These are phyloP conservation scores for Verticillium alfalfae DNA, from an alignment of 2,329 filamentous ascomycete genomes.

Conservation along the genomic window DNA sequence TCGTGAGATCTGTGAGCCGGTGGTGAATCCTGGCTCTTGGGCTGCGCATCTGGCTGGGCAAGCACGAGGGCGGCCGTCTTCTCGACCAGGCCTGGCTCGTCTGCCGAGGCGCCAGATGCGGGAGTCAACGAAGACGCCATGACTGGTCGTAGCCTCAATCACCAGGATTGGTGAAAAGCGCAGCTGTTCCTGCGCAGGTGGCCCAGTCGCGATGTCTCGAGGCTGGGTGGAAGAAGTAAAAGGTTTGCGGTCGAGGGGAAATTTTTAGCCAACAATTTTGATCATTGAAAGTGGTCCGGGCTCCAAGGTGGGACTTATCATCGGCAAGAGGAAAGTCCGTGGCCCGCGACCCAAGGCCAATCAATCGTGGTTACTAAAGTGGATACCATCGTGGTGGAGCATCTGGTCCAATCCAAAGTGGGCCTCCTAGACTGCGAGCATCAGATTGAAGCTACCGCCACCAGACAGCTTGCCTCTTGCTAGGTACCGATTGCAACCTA, in stretches of 20 bases:
- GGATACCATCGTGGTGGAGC: too few species aligned
- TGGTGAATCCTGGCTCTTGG: conserved; percentile 15
- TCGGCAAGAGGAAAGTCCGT: not conserved
- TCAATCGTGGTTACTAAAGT: not conserved
- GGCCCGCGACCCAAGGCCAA: not conserved
- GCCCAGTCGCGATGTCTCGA: not conserved
- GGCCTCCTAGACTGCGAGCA: too few species aligned
- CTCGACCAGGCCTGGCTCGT: conserved; percentile 14
- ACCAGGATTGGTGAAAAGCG: not conserved
- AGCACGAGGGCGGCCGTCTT: conserved; percentile 16
- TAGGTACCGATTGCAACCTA: too few species aligned
- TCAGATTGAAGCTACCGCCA: too few species aligned
- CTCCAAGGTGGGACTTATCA: not conserved
- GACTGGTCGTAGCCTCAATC: not conserved
- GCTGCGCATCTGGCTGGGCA: conserved; percentile 10
- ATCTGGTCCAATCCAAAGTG: too few species aligned
- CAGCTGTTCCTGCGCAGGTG: not conserved
- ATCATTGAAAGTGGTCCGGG: not conserved
- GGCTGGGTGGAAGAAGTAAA: not conserved
- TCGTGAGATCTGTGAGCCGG: conserved; percentile 66
- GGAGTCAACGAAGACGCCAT: conserved; percentile 6
- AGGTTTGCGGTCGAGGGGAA: not conserved
- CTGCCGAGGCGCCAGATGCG: not conserved
- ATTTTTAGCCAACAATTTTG: not conserved
- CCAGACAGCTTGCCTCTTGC: too few species aligned